Conservation (phyloP, 805 yeast species). For the Lipomyces lipofer region DNA sequence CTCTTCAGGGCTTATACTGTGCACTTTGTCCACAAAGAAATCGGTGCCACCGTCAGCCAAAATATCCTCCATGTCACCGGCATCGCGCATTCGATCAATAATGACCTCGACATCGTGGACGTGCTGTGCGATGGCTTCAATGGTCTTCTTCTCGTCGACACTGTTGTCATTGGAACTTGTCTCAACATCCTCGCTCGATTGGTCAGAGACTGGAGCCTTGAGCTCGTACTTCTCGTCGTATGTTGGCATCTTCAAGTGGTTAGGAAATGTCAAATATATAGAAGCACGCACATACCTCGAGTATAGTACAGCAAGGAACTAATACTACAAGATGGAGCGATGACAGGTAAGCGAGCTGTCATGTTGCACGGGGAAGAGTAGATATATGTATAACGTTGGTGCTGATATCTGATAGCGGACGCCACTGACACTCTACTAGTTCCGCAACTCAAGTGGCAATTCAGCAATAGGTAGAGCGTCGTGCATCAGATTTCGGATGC, state of each 20-base stretch:
- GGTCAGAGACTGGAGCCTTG: not conserved
- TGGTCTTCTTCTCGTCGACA: conserved; percentile 11
- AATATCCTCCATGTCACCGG: conserved; percentile 31
- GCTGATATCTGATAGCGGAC: not conserved
- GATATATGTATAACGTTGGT: not conserved
- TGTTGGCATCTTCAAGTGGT: not conserved
- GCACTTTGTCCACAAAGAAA: conserved; percentile 48
- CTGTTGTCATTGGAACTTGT: conserved; percentile 7
- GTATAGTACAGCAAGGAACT: not conserved
- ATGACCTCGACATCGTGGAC: conserved; percentile 11
- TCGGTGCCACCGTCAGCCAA: conserved; percentile 31
- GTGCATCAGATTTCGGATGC: not conserved
- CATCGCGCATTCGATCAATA: conserved; percentile 19
- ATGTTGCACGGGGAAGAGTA: not conserved
- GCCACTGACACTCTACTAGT: not conserved
- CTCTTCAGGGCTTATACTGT: conserved; percentile 40
- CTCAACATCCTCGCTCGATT: not conserved
- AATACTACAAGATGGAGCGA: not conserved
- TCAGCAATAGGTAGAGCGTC: not conserved
- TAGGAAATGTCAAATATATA: not conserved
- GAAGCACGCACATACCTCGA: not conserved
- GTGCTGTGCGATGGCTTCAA: not conserved
- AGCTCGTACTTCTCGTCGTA: not conserved
- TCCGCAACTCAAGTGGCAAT: not conserved
- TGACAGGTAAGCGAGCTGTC: not conserved